Evolutionary conservation across 495 filamentous ascomycete genomes (phyloP).

Genomic region (Bacidia rubella): DNA sequence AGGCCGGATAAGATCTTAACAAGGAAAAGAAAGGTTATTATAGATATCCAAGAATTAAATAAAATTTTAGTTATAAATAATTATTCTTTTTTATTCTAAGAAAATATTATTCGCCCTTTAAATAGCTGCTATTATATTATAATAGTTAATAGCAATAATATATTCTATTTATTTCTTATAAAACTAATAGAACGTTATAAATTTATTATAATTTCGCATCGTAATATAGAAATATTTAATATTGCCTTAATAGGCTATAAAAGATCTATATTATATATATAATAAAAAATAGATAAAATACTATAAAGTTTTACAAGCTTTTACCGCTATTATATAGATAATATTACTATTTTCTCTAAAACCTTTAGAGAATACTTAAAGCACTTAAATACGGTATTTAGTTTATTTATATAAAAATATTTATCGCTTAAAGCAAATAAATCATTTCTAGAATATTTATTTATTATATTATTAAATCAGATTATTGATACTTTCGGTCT

Average conservation of each 20-base stretch:
- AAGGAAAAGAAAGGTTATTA: constrained; percentile 2
- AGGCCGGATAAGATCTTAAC: constrained; percentile 4
- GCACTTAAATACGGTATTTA: neutral
- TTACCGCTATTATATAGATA: neutral
- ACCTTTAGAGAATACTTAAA: constrained; percentile 1
- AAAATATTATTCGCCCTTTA: constrained; percentile 5
- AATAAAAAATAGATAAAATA: constrained; percentile 7
- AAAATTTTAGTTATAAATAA: constrained; percentile 5
- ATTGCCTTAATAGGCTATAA: constrained; percentile 3
- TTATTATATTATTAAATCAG: neutral
- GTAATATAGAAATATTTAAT: neutral
- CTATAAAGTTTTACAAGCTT: neutral
- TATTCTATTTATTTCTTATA: constrained; percentile 4
- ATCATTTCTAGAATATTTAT: neutral
- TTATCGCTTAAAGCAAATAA: neutral
- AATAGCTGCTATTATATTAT: constrained; percentile 3
- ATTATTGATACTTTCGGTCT: neutral
- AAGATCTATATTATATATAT: constrained; percentile 2
- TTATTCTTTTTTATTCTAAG: neutral
- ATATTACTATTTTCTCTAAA: constrained; percentile 3
- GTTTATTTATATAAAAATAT: neutral
- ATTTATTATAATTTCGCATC: neutral
- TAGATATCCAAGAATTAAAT: constrained; percentile 4
- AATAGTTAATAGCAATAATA: constrained; percentile 1
- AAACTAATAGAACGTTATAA: neutral